A percentile compares a stretch with the other conserved stretches of the same genome.
Conservation (phyloP, 2,329 filamentous ascomycete genomes). For the Cladobotryum protrusum region DNA sequence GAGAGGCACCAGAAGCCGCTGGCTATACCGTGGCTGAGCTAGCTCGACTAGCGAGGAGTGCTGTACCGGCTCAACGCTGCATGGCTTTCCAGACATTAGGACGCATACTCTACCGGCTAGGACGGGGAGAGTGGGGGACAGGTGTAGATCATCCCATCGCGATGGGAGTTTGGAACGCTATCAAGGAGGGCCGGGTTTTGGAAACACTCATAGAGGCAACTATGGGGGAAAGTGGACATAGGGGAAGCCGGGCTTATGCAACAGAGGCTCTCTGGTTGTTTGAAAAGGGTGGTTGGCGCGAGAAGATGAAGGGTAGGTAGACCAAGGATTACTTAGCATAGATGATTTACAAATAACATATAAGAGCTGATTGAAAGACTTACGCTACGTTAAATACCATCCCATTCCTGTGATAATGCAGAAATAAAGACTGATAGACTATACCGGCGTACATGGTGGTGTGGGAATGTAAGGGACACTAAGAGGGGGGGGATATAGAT, state of each 20-base stretch:
- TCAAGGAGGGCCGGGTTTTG: conserved; percentile 71
- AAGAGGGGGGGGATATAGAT: background rate
- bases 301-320: conserved; percentile 51
- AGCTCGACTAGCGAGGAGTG: conserved; percentile 70
- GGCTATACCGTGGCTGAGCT: conserved; percentile 91
- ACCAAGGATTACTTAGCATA: background rate
- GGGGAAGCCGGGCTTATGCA: conserved; percentile 77
- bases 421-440: no score
- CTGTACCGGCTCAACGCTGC: conserved; percentile 80
- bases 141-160: conserved; percentile 53
- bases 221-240: conserved; percentile 60
- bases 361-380: background rate
- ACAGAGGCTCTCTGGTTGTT: conserved; percentile 85
- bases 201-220: conserved; percentile 74
- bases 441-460: no score
- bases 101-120: conserved; percentile 75
- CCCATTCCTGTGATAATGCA: no score
- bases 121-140: conserved; percentile 63
- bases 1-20: conserved; percentile 83
- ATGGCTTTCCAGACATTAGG: conserved; percentile 89
- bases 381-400: no score
- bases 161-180: conserved; percentile 73
- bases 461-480: no score
- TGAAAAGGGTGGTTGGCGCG: conserved; percentile 65
- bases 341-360: background rate